Base-by-base conservation (phyloP, 192 early-diverging fungal species). In the Dispira parvispora region DNA sequence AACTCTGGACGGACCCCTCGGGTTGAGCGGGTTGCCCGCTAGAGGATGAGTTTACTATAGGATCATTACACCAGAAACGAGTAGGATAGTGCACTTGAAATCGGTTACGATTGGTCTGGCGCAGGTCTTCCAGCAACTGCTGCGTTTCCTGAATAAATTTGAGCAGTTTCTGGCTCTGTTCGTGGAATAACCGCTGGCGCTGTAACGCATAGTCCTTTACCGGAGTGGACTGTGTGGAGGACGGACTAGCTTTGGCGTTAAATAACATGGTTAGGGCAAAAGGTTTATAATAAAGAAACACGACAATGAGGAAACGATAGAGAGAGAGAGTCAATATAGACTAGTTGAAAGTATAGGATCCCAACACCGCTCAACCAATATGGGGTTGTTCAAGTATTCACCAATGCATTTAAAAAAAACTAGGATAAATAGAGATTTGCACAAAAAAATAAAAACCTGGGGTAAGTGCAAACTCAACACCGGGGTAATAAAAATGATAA, bases 71-170 rank as follows among this genome's bases (percentile, higher is more conserved):
- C 66, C 69, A 67, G 28, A 76, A 61, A 3, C 69, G 65, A 11
- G 75, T 73, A n/a, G 85, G 85, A 63, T 86, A 87, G 65, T 82
- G 80, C 18, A 84, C 80, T 13, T 76, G 78, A 72, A 79, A 84
- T 43, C 77, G 77, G 56, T 76, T 68, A 42, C 81, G 77, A 63
- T 84, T 89, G 64, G 77, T 80, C 61, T 87, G 80, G 45, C 75
- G 73, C 27, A 94, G 76, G 57, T 88, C 85, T 5, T 78, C 71
- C 54, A 91, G 78, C 28, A 91, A 62, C 21, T 71, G 44, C 63
- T 76, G 79, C 28, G 88, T 84, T 67, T 71, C 74, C 23, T 68
- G 61, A 56, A 95, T 82, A 67, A 88, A 74, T 23, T 69, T 75
- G 49, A 85, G 80, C 49, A 95, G 74, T 32, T 79, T 73, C 27